Conservation (phyloP, 352 stramenopile genomes). For the Globisporangium parvum region DNA sequence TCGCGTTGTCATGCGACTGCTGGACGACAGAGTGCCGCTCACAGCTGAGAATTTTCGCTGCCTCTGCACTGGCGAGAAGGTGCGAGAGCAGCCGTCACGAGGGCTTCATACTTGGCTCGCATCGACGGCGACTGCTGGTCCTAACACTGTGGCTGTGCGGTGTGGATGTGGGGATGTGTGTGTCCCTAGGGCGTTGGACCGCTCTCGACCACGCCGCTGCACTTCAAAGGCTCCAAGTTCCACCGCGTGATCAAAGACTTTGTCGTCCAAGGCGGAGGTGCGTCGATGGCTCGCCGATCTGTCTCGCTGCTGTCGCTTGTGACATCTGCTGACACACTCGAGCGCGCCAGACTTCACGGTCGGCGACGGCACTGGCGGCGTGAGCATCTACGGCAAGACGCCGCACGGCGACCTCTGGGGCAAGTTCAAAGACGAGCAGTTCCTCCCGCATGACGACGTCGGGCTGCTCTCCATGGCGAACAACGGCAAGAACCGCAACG, state of each 20-base stretch:
- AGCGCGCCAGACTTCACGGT: constrained; percentile 41
- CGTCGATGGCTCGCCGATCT: not conserved
- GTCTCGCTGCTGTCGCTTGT: not conserved
- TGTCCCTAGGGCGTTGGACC: constrained; percentile 16
- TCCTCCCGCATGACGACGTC: constrained; percentile 63
- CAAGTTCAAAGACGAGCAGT: constrained; percentile 82
- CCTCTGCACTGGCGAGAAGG: constrained; percentile 74
- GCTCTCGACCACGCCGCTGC: constrained; percentile 27
- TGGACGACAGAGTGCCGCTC: constrained; percentile 90
- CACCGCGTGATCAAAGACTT: constrained; percentile 93
- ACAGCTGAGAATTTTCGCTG: constrained; percentile 95
- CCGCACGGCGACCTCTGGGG: constrained; percentile 66
- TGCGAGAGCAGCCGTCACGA: too few species aligned
- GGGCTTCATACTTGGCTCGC: not conserved
- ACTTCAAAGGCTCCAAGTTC: constrained; percentile 88
- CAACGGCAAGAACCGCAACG: constrained; percentile 65
- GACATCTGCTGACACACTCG: not conserved
- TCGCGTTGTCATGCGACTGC: constrained; percentile 93
- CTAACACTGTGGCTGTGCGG: not conserved
- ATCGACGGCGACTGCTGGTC: too few species aligned
- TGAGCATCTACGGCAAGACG: constrained; percentile 74
- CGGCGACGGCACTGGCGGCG: constrained; percentile 65
- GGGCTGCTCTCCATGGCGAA: constrained; percentile 83
- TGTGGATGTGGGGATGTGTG: not conserved
- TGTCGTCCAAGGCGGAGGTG: constrained; percentile 82